Evolutionary conservation across 371 early-diverging fungal genomes (phyloP), one percentile per base, ranked within the genome.

Genomic region (Rhizopus sp.): DNA sequence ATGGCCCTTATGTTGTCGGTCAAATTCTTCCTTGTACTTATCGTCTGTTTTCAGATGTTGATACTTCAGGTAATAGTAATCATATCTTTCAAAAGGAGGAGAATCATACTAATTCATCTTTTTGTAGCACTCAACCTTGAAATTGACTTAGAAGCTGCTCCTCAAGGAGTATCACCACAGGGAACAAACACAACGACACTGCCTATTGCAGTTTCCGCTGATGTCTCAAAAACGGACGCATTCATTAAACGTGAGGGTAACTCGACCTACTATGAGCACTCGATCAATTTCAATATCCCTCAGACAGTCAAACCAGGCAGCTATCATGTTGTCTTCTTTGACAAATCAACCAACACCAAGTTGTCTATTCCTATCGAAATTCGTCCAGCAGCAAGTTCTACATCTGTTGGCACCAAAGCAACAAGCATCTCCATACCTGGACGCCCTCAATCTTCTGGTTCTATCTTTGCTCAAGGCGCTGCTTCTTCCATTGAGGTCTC

Each of bases 1-100:
- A 75, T 47, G 68, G 72, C 9, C 70, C 79, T 47, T 76, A 79
- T 62, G 79, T 79, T 12, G 58, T 71, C 4, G 70, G 72, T 23
- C 79, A 73, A 60, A 69, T 72, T 13, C 48, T 79, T 12, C 80
- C 80, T 46, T 76, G 76, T 60, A 79, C 74, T 17, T 79, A 72
- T 59, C 72, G 70, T 42, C 59, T 79, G 5, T 68, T 79, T 41
- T 60, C 63, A 15, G 70, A 72, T 45, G 71, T 72, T 31, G 73
- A 79, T 65, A 68, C 67, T 53, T 67, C 77, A 67, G 70, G 80
- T 79, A 76, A 60, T 35, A 41, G 0, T 23, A 23, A 23, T 23
- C 23, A 23, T 23, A 23, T 23, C 23, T 23, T 23, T 23, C 23
- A 23, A 23, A 23, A 23, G 23, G 23, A 23, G 23, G 23, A 23